Evolutionary conservation across 2,329 filamentous ascomycete species (phyloP), one percentile per base, ranked within the genome.

Genomic region (Trichothecium sympodiale): DNA sequence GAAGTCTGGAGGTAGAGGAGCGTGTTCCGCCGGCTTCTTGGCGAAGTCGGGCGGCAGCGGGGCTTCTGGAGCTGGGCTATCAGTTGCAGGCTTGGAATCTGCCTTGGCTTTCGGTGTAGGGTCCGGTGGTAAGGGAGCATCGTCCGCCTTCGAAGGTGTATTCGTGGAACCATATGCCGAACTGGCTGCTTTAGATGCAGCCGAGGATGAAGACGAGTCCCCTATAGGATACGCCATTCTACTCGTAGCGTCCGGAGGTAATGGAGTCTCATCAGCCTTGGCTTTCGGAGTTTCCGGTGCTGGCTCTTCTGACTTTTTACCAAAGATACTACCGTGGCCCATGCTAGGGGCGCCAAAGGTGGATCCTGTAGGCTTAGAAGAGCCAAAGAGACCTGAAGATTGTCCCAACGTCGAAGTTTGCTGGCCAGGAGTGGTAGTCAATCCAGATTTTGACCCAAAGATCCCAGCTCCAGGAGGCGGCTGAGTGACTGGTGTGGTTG

Each of bases 191-290:
- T 49, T 54, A 37, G 67, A 65, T 35, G 57, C 53, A 41, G 61
- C 57, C 32, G 69, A 74, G 40, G 69, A 71, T 30, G 67, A 69
- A 26, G 65, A 67, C 14, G 67, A 69, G 40, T 70, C 65, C 33
- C 64, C 67, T 28, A 71, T 44, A 34, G 61, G 55, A 46, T 64
- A 74, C 34, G 57, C 51, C 39, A 56, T 53, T 58, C 67, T 73
- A 61, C 69, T 76, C 36, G 62, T 73, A 38, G 67, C 55, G 41
- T 75, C 70, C 16, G 71, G 70, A 25, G 72, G 71, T 4, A 75
- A 54, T 38, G 71, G 70, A 16, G 48, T 53, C 27, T 59, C 54
- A 26, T 54, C 53, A 28, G 49, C 41, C 42, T 64, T 67, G 33
- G 55, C 50, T 40, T 61, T 57, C 4, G 57, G 54, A 4, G 53